Base-by-base conservation (phyloP, 2,329 filamentous ascomycete species). In the Aspergillus sp. region DNA sequence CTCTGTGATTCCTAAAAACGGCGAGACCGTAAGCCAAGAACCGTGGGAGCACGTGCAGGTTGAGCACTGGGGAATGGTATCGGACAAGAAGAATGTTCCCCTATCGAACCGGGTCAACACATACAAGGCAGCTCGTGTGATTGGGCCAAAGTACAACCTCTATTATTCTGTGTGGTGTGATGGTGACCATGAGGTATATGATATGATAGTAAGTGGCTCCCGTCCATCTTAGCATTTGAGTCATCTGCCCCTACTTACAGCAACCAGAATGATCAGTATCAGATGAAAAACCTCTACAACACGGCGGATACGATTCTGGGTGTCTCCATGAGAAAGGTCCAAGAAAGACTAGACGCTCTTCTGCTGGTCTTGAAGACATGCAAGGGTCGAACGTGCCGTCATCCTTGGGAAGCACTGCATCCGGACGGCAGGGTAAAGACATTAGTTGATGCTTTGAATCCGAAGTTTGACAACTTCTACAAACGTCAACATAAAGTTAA, bases 21-120 rank as follows among this genome's bases (percentile, higher is more conserved):
- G 19, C 2, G 19, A 19, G 19, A 19, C 19, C 19, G 19, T 19
- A 19, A 19, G 19, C 2, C 19, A 19, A 19, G 19, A 19, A 19
- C 19, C 19, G 19, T 19, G 19, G 19, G 19, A 81, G 55, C 77
- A 79, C 48, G 73, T 77, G 9, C 73, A 72, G 3, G 70, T 80
- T 2, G 77, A 80, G 55, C 78, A 69, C 51, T 80, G 77, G 77
- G 77, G 77, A 0, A n/a, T 29, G 10, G 55, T n/a, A 3, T 19
- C 42, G 7, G 19, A 19, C 19, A 19, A 19, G 19, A 19, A 19
- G 2, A 19, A 19, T 19, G 19, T 19, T 19, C 19, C 19, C 19
- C 19, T 19, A 19, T 19, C n/a, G n/a, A 29, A 29, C 3, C 27
- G 30, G 32, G 19, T 19, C 19, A 44, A 44, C 49, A 57, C 56